A percentile compares a stretch with the other conserved stretches of the same genome.
phyloP scores from a whole-genome alignment of 164 flowering plant genomes.

The Berberis vulgaris region DNA sequence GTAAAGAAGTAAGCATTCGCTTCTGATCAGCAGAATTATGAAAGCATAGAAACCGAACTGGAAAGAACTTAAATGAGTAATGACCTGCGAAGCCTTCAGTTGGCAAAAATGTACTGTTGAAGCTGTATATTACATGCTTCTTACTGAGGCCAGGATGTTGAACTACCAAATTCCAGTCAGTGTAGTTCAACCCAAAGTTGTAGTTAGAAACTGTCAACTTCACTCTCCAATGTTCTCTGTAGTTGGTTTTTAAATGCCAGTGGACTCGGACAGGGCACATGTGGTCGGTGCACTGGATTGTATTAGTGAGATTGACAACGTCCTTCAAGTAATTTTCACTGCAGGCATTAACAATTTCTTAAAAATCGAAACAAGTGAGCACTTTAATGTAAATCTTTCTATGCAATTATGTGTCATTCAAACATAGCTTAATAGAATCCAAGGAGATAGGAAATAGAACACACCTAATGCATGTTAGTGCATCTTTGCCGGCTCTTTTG shows the following conservation, averaged over 20 bases:
- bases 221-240: slow-evolving; percentile 46
- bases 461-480: slow-evolving; percentile 30
- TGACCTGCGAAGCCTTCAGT: slow-evolving; percentile 31
- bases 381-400: background rate
- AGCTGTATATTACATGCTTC: slow-evolving; percentile 27
- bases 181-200: slow-evolving; percentile 33
- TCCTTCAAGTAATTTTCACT: background rate
- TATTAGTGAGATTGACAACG: background rate
- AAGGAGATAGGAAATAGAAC: background rate
- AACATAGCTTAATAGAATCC: background rate
- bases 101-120: slow-evolving; percentile 41
- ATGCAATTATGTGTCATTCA: background rate
- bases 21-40: background rate
- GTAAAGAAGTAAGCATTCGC: background rate
- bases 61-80: background rate
- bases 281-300: slow-evolving; percentile 47
- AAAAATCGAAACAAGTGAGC: background rate
- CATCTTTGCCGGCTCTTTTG: slow-evolving; percentile 18
- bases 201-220: slow-evolving; percentile 52
- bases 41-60: background rate
- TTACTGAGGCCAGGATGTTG: slow-evolving; percentile 55
- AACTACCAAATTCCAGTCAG: slow-evolving; percentile 53
- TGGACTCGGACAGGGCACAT: slow-evolving; percentile 64
- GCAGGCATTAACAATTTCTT: background rate
- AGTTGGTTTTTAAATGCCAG: slow-evolving; percentile 57